These are phyloP conservation scores for Monosporascus sp. DNA, from an alignment of 2,329 filamentous ascomycete species.

Conservation along the genomic window DNA sequence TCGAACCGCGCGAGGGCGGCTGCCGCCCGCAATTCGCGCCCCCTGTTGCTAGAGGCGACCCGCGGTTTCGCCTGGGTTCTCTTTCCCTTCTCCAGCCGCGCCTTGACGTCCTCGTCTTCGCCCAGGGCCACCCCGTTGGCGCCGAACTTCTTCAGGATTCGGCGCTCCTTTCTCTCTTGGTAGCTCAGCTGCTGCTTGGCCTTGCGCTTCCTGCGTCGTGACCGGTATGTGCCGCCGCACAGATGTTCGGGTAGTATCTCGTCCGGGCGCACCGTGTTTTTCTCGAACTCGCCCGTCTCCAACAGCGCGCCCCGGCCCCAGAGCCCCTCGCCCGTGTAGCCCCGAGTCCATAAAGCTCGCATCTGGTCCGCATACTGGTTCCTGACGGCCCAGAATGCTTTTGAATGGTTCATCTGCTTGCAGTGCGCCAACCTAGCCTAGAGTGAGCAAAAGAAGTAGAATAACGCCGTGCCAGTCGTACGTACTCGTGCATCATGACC, in stretches of 20 bases:
- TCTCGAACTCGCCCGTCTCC: constrained; percentile 54
- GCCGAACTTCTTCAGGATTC: constrained; percentile 74
- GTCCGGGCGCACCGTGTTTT: constrained; percentile 43
- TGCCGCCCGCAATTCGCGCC: constrained; percentile 69
- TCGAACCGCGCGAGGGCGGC: constrained; percentile 73
- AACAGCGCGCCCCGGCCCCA: constrained; percentile 71
- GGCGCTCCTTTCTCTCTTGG: constrained; percentile 66
- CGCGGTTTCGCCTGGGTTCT: constrained; percentile 60
- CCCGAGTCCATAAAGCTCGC: constrained; percentile 61
- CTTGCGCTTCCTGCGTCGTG: constrained; percentile 52
- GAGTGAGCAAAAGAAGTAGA: constrained; percentile 4
- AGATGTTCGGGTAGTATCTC: constrained; percentile 64
- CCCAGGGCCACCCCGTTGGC: constrained; percentile 63
- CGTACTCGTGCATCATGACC: constrained; percentile 86
- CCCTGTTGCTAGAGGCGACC: constrained; percentile 69
- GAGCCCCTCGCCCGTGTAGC: constrained; percentile 75
- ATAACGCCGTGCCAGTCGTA: neutral
- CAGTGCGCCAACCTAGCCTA: constrained; percentile 66
- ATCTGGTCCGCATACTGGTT: constrained; percentile 69
- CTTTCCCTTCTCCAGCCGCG: constrained; percentile 63
- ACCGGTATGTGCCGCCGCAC: constrained; percentile 75
- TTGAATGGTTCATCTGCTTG: constrained; percentile 86
- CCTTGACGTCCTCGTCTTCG: constrained; percentile 60
- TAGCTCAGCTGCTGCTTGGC: constrained; percentile 53
- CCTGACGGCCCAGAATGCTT: constrained; percentile 74